Base-by-base conservation (phyloP, 139 green algal genomes). In the Haematococcus lacustris region DNA sequence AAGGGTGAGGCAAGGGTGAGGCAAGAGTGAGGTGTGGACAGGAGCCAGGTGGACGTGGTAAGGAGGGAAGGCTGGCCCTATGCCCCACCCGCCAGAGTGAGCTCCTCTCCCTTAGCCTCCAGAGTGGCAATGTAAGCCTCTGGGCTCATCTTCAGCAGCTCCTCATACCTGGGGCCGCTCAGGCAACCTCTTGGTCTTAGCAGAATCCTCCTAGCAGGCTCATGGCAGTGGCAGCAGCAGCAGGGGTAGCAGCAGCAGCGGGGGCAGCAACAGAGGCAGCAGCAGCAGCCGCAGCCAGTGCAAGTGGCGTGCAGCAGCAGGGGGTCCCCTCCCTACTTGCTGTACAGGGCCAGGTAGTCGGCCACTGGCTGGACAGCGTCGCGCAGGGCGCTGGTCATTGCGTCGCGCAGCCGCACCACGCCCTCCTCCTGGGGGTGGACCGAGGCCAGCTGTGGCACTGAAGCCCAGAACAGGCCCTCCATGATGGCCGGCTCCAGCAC, bases 401-500 rank as follows among this genome's bases (percentile, higher is more conserved):
- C 2, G 47, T 78, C 68, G 4, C 71, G 47, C 32, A 75, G 51
- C 41, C 63, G 39, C 33, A 79, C 61, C 47, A 90, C 78, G 4
- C 38, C 59, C 34, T 88, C 74, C 78, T 93, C 88, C 71, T 80
- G 47, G 23, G 81, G 80, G 73, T 92, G 86, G 51, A 91, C 81
- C 0, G 77, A 69, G 38, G 79, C 86, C 13, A 95, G 81, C 68
- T 76, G 66, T 2, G 84, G 86, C 17, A 79, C 66, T 32, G 78
- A 73, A 3, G 83, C 81, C 86, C 88, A 95, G 68, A 93, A 91
- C 34, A 95, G 77, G 6, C 82, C 73, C 74, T 93, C 88, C 89
- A 95, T 94, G 64, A 95, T 84, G 33, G 76, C 35, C 0, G 90
- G 86, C 80, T 95, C 90, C 38, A 95, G 76, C 66, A 87, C 73